A percentile compares a stretch with the other conserved stretches of the same genome.
Evolutionary conservation across 2,329 filamentous ascomycete species (phyloP).

Genomic region (Microcyclospora pomicola): DNA sequence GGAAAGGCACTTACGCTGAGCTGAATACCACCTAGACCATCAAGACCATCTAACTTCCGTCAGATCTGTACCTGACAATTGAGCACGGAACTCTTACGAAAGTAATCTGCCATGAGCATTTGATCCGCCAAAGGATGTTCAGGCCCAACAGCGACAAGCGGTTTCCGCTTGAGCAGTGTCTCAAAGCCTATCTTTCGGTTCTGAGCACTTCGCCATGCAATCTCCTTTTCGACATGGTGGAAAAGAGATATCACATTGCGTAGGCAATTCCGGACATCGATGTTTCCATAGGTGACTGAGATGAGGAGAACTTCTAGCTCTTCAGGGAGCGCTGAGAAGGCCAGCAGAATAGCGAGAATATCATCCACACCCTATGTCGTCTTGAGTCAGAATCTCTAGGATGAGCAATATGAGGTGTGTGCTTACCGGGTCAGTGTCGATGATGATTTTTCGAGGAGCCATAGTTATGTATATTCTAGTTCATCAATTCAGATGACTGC

Average conservation of each 20-base stretch:
- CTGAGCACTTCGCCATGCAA: conserved; percentile 62
- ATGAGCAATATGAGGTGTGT: background rate
- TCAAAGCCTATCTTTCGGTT: conserved; percentile 59
- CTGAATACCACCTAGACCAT: conserved; percentile 37
- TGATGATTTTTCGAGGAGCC: conserved; percentile 56
- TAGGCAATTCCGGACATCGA: conserved; percentile 72
- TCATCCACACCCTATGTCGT: conserved; percentile 67
- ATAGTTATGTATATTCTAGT: conserved; percentile 15
- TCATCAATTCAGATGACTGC: too few relatives aligned
- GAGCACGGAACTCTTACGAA: conserved; percentile 47
- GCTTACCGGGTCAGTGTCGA: conserved; percentile 83
- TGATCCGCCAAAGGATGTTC: conserved; percentile 76
- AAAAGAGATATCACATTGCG: conserved; percentile 84
- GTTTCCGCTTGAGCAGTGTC: conserved; percentile 57
- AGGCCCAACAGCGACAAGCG: conserved; percentile 64
- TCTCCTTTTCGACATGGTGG: conserved; percentile 79
- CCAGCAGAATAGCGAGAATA: conserved; percentile 73
- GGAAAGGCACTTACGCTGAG: conserved; percentile 23
- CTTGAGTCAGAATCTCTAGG: conserved; percentile 2
- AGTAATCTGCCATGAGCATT: conserved; percentile 55
- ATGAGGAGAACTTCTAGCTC: conserved; percentile 78
- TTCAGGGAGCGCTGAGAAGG: conserved; percentile 65
- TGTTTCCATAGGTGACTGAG: conserved; percentile 87
- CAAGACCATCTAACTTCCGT: conserved; percentile 27
- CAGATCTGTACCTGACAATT: conserved; percentile 2